These are phyloP conservation scores for Globisporangium lucens DNA, from an alignment of 352 stramenopile species.

Conservation along the genomic window DNA sequence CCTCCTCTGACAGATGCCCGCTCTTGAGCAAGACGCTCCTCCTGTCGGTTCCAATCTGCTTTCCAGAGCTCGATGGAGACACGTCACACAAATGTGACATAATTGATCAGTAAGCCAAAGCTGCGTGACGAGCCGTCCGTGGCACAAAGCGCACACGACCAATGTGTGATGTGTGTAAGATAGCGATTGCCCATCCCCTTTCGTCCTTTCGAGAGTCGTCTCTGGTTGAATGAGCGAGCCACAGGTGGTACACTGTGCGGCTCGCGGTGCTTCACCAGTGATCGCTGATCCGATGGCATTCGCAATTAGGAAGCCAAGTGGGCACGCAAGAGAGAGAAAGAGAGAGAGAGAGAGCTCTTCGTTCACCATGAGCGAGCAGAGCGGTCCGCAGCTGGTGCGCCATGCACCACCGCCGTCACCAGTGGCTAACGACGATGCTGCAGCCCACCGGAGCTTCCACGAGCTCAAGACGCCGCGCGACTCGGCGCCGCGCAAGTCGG, in stretches of 20 bases:
- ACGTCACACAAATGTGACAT: too few relatives aligned
- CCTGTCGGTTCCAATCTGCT: too few relatives aligned
- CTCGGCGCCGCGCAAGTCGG: constrained; percentile 9
- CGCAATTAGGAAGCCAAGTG: neutral
- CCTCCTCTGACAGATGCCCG: too few relatives aligned
- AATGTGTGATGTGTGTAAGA: neutral
- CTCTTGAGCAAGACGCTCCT: too few relatives aligned
- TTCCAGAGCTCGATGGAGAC: too few relatives aligned
- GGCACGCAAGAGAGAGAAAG: too few relatives aligned
- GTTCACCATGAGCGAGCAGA: neutral
- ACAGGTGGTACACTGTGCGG: neutral
- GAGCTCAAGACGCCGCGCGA: constrained; percentile 15
- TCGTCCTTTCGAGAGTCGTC: neutral
- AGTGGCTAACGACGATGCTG: neutral
- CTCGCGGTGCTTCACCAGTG: neutral
- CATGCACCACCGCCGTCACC: neutral
- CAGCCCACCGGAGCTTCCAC: constrained; percentile 10
- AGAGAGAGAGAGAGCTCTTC: neutral
- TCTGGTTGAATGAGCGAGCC: neutral
- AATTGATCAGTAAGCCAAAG: neutral
- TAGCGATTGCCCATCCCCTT: neutral
- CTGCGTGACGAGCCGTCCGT: neutral
- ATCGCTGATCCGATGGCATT: neutral
- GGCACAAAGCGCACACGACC: neutral
- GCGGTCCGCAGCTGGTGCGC: constrained; percentile 2